Evolutionary conservation across 768 basidiomycete species (phyloP), one percentile per base, ranked within the genome.

Genomic region (Mycena vulgaris): DNA sequence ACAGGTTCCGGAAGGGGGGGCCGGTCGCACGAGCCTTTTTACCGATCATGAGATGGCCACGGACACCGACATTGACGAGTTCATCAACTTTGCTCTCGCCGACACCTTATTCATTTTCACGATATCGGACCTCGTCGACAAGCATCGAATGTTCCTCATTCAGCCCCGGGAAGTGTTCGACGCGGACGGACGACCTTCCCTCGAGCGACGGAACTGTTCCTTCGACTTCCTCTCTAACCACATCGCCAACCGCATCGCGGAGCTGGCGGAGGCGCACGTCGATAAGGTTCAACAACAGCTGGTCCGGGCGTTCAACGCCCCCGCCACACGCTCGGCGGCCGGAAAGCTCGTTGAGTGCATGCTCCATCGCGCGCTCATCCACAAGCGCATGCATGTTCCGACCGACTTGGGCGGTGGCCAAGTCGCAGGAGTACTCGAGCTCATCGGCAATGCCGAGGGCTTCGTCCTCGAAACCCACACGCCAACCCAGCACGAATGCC

Each of bases 1-100:
- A 33, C 42, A 66, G 42, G 56, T 23, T 47, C 31, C 7, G 25
- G 4, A 33, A 2, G 56, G 21, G 56, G 30, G 65, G 55, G 10
- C 66, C 66, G 21, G 49, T 68, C 45, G 25, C 66, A 17, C 66
- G 58, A 42, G 35, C 35, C 57, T 68, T 37, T 68, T 68, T 42
- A 37, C 35, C 35, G 8, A 14, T 14, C 35, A 37, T 7, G 8
- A 37, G 35, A 37, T 37, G 35, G 8, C 35, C 35, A 37, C 35
- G 35, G 35, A 37, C 35, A 37, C 35, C 35, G 35, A 37, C 35
- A 37, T 37, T 37, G 35, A 37, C 35, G 42, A 45, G 21, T 19
- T 4, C 42, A 45, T 45, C 42, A 45, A 45, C 21, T 7, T 5
- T 21, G 42, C 42, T 52, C 40, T 68, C 49, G 33, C 48, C 58